Evolutionary conservation across 495 filamentous ascomycete species (phyloP).

Genomic region (Lophium mytilinum): DNA sequence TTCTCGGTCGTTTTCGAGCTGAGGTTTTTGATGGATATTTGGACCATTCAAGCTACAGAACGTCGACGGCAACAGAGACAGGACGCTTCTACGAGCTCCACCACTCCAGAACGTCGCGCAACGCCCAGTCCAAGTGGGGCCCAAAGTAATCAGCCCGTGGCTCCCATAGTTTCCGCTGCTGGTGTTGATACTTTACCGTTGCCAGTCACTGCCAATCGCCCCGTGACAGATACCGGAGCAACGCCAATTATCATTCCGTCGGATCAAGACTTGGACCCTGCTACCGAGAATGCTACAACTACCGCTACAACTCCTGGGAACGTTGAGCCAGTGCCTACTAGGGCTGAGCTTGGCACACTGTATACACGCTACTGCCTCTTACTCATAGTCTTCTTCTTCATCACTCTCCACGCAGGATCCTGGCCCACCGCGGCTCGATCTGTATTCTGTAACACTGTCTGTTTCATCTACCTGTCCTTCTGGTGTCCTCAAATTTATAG

Average conservation of each 20-base stretch:
- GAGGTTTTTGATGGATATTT: slow-evolving; percentile 82
- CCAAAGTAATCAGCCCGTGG: slow-evolving; percentile 16
- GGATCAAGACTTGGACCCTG: slow-evolving; percentile 67
- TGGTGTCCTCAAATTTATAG: slow-evolving; percentile 88
- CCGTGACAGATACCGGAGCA: slow-evolving; percentile 37
- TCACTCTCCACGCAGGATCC: slow-evolving; percentile 65
- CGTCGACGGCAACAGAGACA: slow-evolving; percentile 50
- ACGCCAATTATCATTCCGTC: slow-evolving; percentile 73
- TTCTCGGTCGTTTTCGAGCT: slow-evolving; percentile 64
- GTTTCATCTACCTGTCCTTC: slow-evolving; percentile 73
- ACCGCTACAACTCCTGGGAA: slow-evolving; percentile 15
- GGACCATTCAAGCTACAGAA: slow-evolving; percentile 79
- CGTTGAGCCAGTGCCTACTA: slow-evolving; percentile 29
- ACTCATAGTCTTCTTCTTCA: slow-evolving; percentile 60
- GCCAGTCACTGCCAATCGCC: slow-evolving; percentile 50
- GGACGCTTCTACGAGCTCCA: slow-evolving; percentile 24
- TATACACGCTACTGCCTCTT: slow-evolving; percentile 71
- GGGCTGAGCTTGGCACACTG: slow-evolving; percentile 60
- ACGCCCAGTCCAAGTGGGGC: background rate
- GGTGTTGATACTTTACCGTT: slow-evolving; percentile 48
- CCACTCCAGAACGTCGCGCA: slow-evolving; percentile 18
- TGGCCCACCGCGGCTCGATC: slow-evolving; percentile 64
- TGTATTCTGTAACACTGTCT: slow-evolving; percentile 59
- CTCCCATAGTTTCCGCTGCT: slow-evolving; percentile 25
- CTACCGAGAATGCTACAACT: slow-evolving; percentile 39